Conservation (phyloP, 2,329 filamentous ascomycete species). For the Dactylonectria macrodidyma region DNA sequence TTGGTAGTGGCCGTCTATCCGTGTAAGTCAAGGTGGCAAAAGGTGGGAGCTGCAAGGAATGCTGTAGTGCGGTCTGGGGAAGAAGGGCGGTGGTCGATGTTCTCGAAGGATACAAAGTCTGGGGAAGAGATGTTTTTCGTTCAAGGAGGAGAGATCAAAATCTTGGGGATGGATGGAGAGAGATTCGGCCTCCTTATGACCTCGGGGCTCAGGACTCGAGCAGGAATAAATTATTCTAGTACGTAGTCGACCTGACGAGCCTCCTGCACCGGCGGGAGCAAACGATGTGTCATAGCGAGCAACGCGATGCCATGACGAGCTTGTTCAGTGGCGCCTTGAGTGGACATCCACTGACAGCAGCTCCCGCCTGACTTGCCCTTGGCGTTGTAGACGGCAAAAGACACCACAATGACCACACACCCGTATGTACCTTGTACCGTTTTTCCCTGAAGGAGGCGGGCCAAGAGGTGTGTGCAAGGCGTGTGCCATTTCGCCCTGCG, state of each 20-base stretch:
- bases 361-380: constrained; percentile 46
- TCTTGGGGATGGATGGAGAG: constrained; percentile 40
- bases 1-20: constrained; percentile 1
- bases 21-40: constrained; percentile 27
- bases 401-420: neutral
- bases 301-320: constrained; percentile 47
- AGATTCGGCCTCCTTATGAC: constrained; percentile 33
- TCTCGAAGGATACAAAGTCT: constrained; percentile 24
- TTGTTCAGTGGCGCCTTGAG: constrained; percentile 47
- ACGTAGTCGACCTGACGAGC: constrained; percentile 34
- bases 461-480: neutral
- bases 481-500: neutral
- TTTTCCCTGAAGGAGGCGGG: too few species aligned
- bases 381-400: constrained; percentile 24
- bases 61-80: constrained; percentile 23
- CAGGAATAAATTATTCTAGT: constrained; percentile 47
- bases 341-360: constrained; percentile 38
- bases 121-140: constrained; percentile 27
- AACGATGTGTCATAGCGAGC: constrained; percentile 49
- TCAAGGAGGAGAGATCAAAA: constrained; percentile 33
- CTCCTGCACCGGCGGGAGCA: constrained; percentile 37
- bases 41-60: constrained; percentile 14
- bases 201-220: constrained; percentile 40
- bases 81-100: constrained; percentile 16
- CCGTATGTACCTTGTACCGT: too few species aligned